Conservation (phyloP, 331 rosid genomes). For the Erythrophleum ivorense region DNA sequence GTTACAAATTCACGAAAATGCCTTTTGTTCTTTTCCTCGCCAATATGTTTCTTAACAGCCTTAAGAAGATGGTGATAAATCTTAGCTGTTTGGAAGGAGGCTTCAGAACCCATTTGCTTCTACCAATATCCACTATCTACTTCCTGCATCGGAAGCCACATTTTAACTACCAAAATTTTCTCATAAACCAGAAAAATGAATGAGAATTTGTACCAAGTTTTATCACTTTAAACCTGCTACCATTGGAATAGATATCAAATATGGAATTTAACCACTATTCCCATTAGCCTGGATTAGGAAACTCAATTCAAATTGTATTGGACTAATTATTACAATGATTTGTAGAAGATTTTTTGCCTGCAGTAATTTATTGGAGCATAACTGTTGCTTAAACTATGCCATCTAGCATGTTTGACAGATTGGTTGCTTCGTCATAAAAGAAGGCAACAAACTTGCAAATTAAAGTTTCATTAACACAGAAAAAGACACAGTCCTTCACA, state of each 20-base stretch:
- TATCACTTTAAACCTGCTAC: neutral
- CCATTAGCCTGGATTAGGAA: neutral
- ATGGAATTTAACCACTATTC: neutral
- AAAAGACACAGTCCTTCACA: neutral
- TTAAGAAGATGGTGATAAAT: slow-evolving; percentile 78
- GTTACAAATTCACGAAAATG: slow-evolving; percentile 68
- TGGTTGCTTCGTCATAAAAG: neutral
- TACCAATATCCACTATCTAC: slow-evolving; percentile 39
- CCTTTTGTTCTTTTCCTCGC: slow-evolving; percentile 62
- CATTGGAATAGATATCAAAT: neutral
- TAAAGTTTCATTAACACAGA: neutral
- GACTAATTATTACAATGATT: no score
- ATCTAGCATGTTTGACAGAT: neutral
- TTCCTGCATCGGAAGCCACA: slow-evolving; percentile 43
- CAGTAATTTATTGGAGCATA: no score
- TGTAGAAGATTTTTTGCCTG: no score
- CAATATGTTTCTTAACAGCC: slow-evolving; percentile 74
- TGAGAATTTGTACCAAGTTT: neutral
- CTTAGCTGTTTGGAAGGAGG: slow-evolving; percentile 58
- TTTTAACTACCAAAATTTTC: neutral
- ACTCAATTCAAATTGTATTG: neutral
- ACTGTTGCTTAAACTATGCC: neutral
- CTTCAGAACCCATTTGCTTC: slow-evolving; percentile 58
- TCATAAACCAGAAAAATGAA: neutral
- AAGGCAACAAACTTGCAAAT: neutral